These are phyloP conservation scores for Closterium sp. DNA, from an alignment of 139 green algal species.

Conservation along the genomic window DNA sequence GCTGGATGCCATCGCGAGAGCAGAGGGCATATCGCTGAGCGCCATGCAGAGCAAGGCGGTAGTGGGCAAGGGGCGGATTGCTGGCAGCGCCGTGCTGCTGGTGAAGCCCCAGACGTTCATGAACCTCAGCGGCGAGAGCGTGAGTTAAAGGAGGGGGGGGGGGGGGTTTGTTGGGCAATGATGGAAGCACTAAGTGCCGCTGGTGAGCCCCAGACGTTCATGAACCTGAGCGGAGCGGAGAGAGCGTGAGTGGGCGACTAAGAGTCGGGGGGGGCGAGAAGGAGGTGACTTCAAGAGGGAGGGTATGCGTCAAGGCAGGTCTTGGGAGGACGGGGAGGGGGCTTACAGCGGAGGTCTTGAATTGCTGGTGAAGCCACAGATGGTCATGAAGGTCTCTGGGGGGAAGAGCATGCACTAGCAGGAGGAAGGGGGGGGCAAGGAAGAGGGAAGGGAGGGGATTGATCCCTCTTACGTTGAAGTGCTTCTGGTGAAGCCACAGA, in stretches of 20 bases:
- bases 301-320: too few species aligned
- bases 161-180: background rate
- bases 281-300: background rate
- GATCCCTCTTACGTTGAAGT: too few species aligned
- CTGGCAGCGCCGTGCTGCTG: conserved; percentile 62
- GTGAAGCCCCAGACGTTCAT: conserved; percentile 89
- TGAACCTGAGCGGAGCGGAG: background rate
- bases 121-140: conserved; percentile 80
- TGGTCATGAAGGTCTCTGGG: conserved; percentile 95
- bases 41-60: conserved; percentile 69
- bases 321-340: conserved; percentile 51
- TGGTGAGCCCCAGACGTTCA: background rate
- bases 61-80: conserved; percentile 54
- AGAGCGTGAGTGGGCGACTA: too few species aligned
- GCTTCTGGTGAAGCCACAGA: too few species aligned
- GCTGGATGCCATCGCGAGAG: conserved; percentile 69
- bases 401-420: too few species aligned
- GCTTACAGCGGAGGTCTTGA: conserved; percentile 43
- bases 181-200: background rate
- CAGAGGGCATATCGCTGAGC: conserved; percentile 62
- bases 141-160: background rate
- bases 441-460: too few species aligned
- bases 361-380: conserved; percentile 82
- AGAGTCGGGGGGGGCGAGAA: too few species aligned
- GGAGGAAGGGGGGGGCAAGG: conserved; percentile 53